A percentile compares a stretch with the other conserved stretches of the same genome.
These are phyloP conservation scores for Coprinellus micaceus DNA, from an alignment of 768 basidiomycete species.

Conservation along the genomic window DNA sequence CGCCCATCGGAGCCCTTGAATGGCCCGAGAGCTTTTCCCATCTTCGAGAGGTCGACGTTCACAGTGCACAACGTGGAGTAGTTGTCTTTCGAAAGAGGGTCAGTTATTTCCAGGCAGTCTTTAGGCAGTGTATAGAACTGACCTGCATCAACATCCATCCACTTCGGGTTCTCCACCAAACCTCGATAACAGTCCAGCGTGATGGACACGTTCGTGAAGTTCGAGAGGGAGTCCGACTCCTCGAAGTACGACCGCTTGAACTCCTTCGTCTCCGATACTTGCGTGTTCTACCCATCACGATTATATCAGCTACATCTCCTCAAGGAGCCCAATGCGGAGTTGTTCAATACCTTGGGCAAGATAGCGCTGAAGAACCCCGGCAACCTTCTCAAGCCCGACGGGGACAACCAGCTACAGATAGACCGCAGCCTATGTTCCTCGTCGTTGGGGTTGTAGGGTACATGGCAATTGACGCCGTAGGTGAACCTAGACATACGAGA, in stretches of 20 bases:
- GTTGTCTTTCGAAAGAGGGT: constrained; percentile 12
- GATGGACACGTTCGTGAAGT: constrained; percentile 8
- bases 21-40: constrained; percentile 10
- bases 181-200: constrained; percentile 18
- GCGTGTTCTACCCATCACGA: constrained; percentile 15
- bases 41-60: constrained; percentile 17
- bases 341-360: constrained; percentile 10
- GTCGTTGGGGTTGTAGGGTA: constrained; percentile 15
- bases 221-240: constrained; percentile 11
- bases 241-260: constrained; percentile 15
- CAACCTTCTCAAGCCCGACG: constrained; percentile 11
- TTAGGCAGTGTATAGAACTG: neutral
- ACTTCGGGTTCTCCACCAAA: constrained; percentile 4
- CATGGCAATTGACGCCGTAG: constrained; percentile 22
- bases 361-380: constrained; percentile 17
- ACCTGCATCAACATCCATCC: constrained; percentile 14
- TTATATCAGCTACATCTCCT: neutral
- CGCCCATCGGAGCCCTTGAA: constrained; percentile 6
- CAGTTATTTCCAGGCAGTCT: neutral
- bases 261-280: constrained; percentile 18
- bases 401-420: constrained; percentile 10
- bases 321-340: neutral
- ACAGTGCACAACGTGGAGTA: constrained; percentile 22
- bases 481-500: constrained; percentile 23
- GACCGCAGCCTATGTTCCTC: constrained; percentile 18